Evolutionary conservation across 2,329 filamentous ascomycete genomes (phyloP), one percentile per base, ranked within the genome.

Genomic region (Aspergillus niger): DNA sequence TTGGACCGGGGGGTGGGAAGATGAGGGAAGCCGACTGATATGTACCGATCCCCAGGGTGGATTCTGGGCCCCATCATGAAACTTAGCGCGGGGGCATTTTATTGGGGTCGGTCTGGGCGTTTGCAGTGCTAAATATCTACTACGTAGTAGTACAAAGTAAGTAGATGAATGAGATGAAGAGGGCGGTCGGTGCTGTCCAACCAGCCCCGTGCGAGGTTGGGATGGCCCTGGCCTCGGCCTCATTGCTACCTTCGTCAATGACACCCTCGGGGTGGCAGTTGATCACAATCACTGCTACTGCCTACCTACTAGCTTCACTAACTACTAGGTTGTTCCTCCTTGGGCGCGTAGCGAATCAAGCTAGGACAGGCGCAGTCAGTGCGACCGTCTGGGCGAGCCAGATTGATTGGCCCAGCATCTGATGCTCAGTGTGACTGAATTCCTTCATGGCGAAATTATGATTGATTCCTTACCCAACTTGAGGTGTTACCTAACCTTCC

Each of bases 31-130:
- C 8, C 10, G n/a, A 30, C 17, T n/a, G 36, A 8, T 52, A 36
- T 28, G 10, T 52, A 52, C 17, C 43, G 43, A 41, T 57, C 47
- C 36, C 30, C 47, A 36, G 26, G 49, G 26, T 44, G 48, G 22
- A 17, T 17, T 41, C 36, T 24, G 48, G 32, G 48, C 48, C 10
- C 47, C 38, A 36, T 58, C 41, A 41, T 63, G 55, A 64, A 59
- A 64, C 63, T 59, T 57, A 53, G 36, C 54, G 20, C 32, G 26
- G 10, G 28, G 32, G 7, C 15, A 15, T 51, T 47, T 53, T 51
- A 57, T 53, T 53, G 44, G 44, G 51, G 43, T 55, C 5, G 17
- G 51, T 30, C 36, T 54, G 22, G 51, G n/a, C 17, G 32, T 36
- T 36, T 36, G 32, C 11, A 15, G 1, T 5, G 32, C 32, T 15